Conservation (phyloP, 208 protist species). For the Trichomonas vaginalis region DNA sequence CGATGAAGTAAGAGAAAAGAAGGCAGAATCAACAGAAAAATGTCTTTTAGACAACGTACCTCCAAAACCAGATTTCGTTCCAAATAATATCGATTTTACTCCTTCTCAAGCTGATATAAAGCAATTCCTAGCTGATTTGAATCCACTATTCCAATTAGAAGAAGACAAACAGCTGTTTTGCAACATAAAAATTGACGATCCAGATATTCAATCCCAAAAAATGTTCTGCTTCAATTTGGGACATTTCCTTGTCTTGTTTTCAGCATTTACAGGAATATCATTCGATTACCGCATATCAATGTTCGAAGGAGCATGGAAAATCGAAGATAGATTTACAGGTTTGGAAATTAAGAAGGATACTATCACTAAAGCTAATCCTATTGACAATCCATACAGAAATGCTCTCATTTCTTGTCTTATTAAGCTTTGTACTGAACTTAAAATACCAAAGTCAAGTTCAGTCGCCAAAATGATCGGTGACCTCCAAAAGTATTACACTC, state of each 20-base stretch:
- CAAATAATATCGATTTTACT: too few species aligned
- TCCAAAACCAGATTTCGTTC: background rate
- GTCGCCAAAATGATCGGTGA: background rate
- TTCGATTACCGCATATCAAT: background rate
- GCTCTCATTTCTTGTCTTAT: background rate
- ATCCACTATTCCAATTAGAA: background rate
- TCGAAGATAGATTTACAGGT: background rate
- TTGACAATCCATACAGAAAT: background rate
- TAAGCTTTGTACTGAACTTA: background rate
- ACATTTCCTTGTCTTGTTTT: background rate
- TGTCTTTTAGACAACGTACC: background rate
- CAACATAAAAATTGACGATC: background rate
- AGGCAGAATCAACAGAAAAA: background rate
- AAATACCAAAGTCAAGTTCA: background rate
- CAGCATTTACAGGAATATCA: background rate
- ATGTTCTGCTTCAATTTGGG: background rate
- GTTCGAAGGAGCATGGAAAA: background rate
- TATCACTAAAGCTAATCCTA: background rate
- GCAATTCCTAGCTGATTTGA: background rate
- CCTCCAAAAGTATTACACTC: background rate
- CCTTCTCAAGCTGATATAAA: background rate
- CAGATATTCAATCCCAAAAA: background rate
- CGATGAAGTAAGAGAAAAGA: background rate
- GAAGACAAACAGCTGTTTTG: background rate
- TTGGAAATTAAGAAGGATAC: background rate